Base-by-base conservation (phyloP, 257 asterid species). In the Buddleja alternifolia region DNA sequence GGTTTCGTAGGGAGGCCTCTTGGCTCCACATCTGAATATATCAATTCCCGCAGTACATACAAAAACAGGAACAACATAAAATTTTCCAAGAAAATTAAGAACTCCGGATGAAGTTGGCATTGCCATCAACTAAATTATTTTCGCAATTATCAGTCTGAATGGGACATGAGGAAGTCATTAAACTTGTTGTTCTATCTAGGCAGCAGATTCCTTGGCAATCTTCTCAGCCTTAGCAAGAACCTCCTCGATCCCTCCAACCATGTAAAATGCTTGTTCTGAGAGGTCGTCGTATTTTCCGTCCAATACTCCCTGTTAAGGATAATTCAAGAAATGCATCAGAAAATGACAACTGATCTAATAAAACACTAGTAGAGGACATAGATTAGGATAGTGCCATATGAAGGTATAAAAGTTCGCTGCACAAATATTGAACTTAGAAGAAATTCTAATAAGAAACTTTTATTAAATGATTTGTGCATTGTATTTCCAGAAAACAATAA, bases 211-310 rank as follows among this genome's bases (percentile, higher is more conserved):
- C 82, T 76, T 84, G 53, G 93, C 81, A 61, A 86, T 86, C 84
- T 80, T 86, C 83, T 86, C 90, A 1, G 90, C 90, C 84, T 86
- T 86, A 63, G 88, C 93, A 42, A 80, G 73, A 21, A 75, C 97
- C 81, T 92, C 96, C 0, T 89, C 97, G 16, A 92, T 92, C 25
- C 97, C 97, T 82, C 97, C 97, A 39, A 92, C 96, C 97, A 92
- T 89, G 77, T 92, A 92, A 75, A 92, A 92, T 4, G 97, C 81
- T 50, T 89, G 97, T 77, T 92, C 97, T 5, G 96, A 32, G 16
- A 91, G 90, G 68, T 89, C 97, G 66, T 91, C 97, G 4, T 86
- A 91, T 67, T 89, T 91, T 6, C 97, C 97, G 32, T 91, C 97
- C 85, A 91, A 67, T 7, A 91, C 96, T 36, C 93, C 97, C 97